Evolutionary conservation across 352 stramenopile species (phyloP), one percentile per base, ranked within the genome.

Genomic region (Phytophthora niederhauseri): DNA sequence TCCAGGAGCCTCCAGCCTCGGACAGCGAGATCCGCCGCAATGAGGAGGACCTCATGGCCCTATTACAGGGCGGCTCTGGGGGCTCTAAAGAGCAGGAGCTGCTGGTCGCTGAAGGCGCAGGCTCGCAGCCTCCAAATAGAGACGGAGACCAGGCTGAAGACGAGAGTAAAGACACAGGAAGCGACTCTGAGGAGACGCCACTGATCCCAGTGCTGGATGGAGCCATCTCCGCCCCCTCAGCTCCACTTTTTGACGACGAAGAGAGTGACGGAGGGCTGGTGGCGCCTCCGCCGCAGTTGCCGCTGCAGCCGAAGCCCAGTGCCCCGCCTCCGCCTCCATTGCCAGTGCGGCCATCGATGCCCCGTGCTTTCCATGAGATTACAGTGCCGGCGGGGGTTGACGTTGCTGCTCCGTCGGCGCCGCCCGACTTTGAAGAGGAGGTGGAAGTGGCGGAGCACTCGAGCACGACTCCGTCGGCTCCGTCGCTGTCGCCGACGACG

Each of bases 1-100:
- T 65, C 8, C 51, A 68, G 48, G 59, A 75, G 15, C 66, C 22
- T 14, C 7, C 28, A 24, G 49, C 59, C 17, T 68, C 57, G 2
- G 77, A 85, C 17, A 51, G 31, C n/a, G 82, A 91, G 58, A 88
- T 92, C 64, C 66, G 50, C 24, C 75, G 81, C 49, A 83, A 90
- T 48, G 84, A 92, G 57, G 79, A 91, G 15, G 77, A 89, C 12
- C 66, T 92, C 7, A 59, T 88, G 53, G 69, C 72, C 26, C 61
- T 93, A 15, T 63, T 90, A 20, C 36, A 45, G 36, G 36, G 36
- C 36, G 36, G 36, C 36, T 9, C 14, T n/a, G 36, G 19, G 5
- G 14, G 36, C 36, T 45, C 36, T 9, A n/a, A 19, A 19, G 36
- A 45, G 14, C 36, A 70, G 45, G 50, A 73, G n/a, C 51, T 66